Percentiles rank a stretch among this genome's conserved stretches.
Evolutionary conservation across 306 rosid genomes (phyloP).

Genomic region (Vigna unguiculata): DNA sequence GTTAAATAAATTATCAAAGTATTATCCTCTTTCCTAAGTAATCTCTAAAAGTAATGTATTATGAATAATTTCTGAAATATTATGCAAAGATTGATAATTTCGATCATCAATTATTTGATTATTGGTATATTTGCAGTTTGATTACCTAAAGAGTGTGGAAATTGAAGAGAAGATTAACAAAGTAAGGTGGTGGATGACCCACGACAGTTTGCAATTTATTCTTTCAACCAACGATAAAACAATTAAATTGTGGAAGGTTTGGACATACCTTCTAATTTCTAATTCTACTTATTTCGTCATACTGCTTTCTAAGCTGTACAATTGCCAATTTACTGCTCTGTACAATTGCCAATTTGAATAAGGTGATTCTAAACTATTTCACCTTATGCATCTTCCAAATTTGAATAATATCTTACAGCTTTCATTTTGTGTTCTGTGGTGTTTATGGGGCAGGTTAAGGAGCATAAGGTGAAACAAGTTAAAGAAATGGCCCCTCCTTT

Average conservation of each 20-base stretch:
- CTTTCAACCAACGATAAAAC: conserved; percentile 76
- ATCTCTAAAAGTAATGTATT: too few species aligned
- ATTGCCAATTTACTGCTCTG: neutral
- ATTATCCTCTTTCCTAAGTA: too few species aligned
- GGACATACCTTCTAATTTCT: neutral
- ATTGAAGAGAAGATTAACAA: conserved; percentile 71
- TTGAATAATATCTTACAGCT: conserved; percentile 12
- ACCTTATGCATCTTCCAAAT: neutral
- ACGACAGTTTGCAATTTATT: conserved; percentile 58
- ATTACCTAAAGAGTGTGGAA: conserved; percentile 67
- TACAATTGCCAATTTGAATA: neutral
- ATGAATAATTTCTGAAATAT: too few species aligned
- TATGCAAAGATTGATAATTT: too few species aligned
- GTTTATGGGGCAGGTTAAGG: conserved; percentile 62
- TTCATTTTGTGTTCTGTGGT: conserved; percentile 22
- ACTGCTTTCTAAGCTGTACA: too few species aligned
- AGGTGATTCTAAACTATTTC: conserved; percentile 3
- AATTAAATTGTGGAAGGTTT: conserved; percentile 69
- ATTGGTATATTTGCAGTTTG: conserved; percentile 50
- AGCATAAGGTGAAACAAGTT: conserved; percentile 58
- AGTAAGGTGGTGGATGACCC: conserved; percentile 65
- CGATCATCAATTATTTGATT: neutral
- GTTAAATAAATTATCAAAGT: too few species aligned
- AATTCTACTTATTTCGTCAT: neutral
- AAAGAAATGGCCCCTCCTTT: conserved; percentile 56